Conservation (phyloP, 2,329 filamentous ascomycete genomes). For the Trichoderma sp. region DNA sequence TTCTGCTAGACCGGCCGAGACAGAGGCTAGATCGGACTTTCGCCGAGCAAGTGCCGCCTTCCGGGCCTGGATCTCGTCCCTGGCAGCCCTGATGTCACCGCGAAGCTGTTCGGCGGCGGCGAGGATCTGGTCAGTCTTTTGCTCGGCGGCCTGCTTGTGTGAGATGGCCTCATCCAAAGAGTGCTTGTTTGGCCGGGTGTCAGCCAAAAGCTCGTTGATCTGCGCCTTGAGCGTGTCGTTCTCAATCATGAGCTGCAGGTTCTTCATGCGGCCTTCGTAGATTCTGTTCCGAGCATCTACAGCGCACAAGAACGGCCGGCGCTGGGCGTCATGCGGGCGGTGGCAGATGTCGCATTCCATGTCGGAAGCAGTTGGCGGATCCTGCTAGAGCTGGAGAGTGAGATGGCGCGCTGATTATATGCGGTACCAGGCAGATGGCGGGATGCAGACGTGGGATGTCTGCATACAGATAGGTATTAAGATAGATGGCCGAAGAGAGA, state of each 20-base stretch:
- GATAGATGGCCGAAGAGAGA: neutral
- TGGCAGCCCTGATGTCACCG: constrained; percentile 58
- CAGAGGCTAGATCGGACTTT: constrained; percentile 56
- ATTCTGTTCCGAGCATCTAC: constrained; percentile 68
- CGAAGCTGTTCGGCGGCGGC: constrained; percentile 62
- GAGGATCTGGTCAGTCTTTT: constrained; percentile 62
- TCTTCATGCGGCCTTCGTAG: constrained; percentile 62
- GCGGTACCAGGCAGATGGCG: neutral
- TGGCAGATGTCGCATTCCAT: constrained; percentile 72
- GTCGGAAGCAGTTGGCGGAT: constrained; percentile 26
- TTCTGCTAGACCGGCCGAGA: constrained; percentile 49
- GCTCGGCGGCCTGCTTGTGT: constrained; percentile 52
- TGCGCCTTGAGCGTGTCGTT: constrained; percentile 54
- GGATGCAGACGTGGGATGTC: neutral
- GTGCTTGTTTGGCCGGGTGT: constrained; percentile 27
- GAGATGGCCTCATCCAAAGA: constrained; percentile 30
- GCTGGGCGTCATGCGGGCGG: constrained; percentile 52
- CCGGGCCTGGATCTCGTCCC: constrained; percentile 57
- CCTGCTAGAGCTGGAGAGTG: neutral
- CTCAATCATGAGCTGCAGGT: constrained; percentile 59
- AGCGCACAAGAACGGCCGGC: constrained; percentile 63
- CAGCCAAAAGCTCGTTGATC: constrained; percentile 43
- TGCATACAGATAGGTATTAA: neutral
- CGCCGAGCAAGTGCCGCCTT: constrained; percentile 56
- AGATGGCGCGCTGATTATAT: neutral